Conservation (phyloP, 2,329 filamentous ascomycete species). For the Aplosporella prunicola region DNA sequence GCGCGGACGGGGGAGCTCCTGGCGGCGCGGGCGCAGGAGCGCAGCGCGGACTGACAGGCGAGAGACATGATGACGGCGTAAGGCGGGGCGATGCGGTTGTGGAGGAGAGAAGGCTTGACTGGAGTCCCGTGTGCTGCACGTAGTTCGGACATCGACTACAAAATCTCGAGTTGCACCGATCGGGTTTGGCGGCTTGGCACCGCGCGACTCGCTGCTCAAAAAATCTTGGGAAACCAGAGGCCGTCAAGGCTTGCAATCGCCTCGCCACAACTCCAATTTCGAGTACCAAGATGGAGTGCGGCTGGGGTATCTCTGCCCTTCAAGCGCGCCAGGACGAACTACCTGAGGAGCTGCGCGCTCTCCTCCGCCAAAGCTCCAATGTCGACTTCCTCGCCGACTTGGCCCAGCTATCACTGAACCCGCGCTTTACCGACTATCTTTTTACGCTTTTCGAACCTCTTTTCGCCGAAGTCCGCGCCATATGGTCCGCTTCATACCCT, state of each 20-base stretch:
- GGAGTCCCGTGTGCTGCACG: constrained; percentile 13
- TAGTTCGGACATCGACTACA: constrained; percentile 10
- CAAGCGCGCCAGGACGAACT: constrained; percentile 43
- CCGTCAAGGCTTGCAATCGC: too few species aligned
- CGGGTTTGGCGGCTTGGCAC: constrained; percentile 19
- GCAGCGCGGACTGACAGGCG: constrained; percentile 34
- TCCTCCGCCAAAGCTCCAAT: constrained; percentile 55
- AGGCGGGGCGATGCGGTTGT: too few species aligned
- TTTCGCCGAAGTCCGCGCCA: constrained; percentile 72
- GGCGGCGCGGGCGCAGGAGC: constrained; percentile 34
- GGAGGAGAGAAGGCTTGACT: constrained; percentile 15
- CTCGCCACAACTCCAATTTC: constrained; percentile 2
- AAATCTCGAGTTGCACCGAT: constrained; percentile 16
- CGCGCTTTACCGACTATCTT: constrained; percentile 60
- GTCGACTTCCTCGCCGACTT: constrained; percentile 61
- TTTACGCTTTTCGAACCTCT: constrained; percentile 65
- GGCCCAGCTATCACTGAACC: constrained; percentile 57
- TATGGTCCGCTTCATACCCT: constrained; percentile 53
- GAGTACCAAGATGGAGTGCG: constrained; percentile 8
- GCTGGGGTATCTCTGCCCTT: constrained; percentile 11
- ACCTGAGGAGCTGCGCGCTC: constrained; percentile 58
- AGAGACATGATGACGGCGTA: constrained; percentile 39
- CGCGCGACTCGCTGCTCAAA: constrained; percentile 9
- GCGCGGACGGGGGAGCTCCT: constrained; percentile 20
- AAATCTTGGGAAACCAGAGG: constrained; percentile 22